Conservation (phyloP, 108 stramenopile genomes). For the Skeletonema grethae region DNA sequence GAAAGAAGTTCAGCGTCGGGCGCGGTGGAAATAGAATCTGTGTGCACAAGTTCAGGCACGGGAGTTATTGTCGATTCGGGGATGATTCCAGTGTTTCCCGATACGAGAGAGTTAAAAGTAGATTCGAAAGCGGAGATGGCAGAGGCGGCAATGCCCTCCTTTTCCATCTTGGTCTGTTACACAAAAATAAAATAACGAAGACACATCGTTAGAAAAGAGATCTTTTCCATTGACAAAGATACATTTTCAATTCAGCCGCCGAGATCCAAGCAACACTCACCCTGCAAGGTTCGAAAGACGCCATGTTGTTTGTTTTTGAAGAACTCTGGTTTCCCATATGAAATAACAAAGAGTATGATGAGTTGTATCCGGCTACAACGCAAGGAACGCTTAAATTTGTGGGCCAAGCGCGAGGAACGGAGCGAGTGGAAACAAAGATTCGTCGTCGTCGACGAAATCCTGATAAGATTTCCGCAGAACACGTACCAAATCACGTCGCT, state of each 20-base stretch:
- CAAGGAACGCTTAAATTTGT: too few relatives aligned
- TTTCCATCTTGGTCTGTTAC: slow-evolving; percentile 87
- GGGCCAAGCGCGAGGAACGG: too few relatives aligned
- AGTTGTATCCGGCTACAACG: neutral
- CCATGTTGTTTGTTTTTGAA: slow-evolving; percentile 27
- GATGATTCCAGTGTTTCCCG: slow-evolving; percentile 97
- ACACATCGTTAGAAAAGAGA: neutral
- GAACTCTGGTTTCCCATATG: neutral
- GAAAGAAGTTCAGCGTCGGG: slow-evolving; percentile 81
- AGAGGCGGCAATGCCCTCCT: slow-evolving; percentile 84
- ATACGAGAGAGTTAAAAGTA: slow-evolving; percentile 86
- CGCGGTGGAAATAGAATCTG: slow-evolving; percentile 61
- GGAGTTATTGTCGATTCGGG: slow-evolving; percentile 92
- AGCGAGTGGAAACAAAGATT: neutral
- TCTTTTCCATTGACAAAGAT: neutral
- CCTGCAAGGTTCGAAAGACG: slow-evolving; percentile 58
- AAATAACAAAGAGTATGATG: neutral
- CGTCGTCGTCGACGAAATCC: neutral
- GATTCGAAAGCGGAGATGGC: slow-evolving; percentile 93
- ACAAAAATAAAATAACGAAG: neutral
- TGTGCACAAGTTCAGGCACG: slow-evolving; percentile 86
- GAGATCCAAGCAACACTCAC: slow-evolving; percentile 22
- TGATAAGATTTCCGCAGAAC: neutral
- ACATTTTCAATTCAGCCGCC: neutral
- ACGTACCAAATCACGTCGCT: neutral